Percentiles rank a stretch among this genome's conserved stretches.
These are phyloP conservation scores for Sporothrix brasiliensis DNA, from an alignment of 2,329 filamentous ascomycete species.

Conservation along the genomic window DNA sequence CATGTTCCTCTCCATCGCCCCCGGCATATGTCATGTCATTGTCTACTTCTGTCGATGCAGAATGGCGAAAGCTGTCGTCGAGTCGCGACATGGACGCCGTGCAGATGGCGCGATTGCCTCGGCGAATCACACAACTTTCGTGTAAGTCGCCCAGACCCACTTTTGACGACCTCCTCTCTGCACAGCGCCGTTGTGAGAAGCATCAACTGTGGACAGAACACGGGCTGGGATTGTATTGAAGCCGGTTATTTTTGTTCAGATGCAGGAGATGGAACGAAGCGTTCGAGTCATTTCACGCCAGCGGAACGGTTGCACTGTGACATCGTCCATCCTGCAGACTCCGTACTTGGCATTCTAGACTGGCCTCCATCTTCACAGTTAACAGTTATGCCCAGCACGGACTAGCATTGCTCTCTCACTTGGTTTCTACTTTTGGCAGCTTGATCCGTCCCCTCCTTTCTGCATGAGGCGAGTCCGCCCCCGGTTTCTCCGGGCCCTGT, in stretches of 20 bases:
- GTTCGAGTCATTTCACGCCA: too few species aligned
- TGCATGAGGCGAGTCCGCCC: neutral
- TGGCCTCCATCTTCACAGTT: too few species aligned
- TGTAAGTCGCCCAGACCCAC: conserved; percentile 10
- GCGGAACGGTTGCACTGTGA: too few species aligned
- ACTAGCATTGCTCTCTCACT: too few species aligned
- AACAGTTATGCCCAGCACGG: too few species aligned
- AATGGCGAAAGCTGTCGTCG: neutral
- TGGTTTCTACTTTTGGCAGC: too few species aligned
- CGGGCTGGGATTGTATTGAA: too few species aligned
- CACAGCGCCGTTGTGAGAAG: neutral
- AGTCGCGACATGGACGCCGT: conserved; percentile 13
- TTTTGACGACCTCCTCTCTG: neutral
- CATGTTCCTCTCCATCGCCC: too few species aligned
- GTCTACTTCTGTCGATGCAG: neutral
- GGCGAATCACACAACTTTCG: conserved; percentile 24
- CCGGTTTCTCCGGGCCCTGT: neutral
- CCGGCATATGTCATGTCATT: neutral
- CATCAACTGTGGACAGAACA: neutral
- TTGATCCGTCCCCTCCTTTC: neutral
- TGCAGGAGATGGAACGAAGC: too few species aligned
- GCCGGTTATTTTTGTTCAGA: too few species aligned
- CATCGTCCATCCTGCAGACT: too few species aligned
- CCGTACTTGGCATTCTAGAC: too few species aligned
- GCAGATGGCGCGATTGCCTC: conserved; percentile 24